phyloP scores from a whole-genome alignment of 176 grass and related monocot species.

The Oryza coarctata region DNA sequence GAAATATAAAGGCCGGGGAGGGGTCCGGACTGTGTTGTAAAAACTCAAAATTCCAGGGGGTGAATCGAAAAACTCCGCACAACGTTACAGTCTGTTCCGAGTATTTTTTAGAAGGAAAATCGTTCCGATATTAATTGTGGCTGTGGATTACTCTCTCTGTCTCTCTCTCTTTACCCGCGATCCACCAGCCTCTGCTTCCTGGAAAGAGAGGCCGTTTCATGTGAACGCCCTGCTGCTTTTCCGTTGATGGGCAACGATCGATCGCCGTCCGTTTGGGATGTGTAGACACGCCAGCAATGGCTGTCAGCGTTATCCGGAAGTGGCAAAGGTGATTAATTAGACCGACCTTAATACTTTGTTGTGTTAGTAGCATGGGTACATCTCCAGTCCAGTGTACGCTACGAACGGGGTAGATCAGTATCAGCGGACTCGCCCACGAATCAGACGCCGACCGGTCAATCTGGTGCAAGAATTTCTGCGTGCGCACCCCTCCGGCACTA shows the following conservation, averaged over 20 bases:
- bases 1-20: not conserved
- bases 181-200: not conserved
- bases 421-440: conserved; percentile 29
- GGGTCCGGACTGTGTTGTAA: not conserved
- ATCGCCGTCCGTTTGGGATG: conserved; percentile 17
- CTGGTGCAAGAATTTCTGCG: not conserved
- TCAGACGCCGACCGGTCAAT: not conserved
- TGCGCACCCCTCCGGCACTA: not conserved
- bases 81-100: not conserved
- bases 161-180: too few relatives aligned
- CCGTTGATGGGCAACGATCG: not conserved
- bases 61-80: not conserved
- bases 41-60: not conserved
- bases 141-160: not conserved
- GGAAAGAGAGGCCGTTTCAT: not conserved
- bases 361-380: not conserved
- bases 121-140: not conserved
- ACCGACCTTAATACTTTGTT: not conserved
- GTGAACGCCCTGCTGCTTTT: not conserved
- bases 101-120: not conserved
- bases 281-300: not conserved
- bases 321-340: not conserved
- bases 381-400: not conserved
- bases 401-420: not conserved
- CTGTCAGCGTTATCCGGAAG: conserved; percentile 10